Conservation (phyloP, 306 rosid genomes). For the Corylus avellana region DNA sequence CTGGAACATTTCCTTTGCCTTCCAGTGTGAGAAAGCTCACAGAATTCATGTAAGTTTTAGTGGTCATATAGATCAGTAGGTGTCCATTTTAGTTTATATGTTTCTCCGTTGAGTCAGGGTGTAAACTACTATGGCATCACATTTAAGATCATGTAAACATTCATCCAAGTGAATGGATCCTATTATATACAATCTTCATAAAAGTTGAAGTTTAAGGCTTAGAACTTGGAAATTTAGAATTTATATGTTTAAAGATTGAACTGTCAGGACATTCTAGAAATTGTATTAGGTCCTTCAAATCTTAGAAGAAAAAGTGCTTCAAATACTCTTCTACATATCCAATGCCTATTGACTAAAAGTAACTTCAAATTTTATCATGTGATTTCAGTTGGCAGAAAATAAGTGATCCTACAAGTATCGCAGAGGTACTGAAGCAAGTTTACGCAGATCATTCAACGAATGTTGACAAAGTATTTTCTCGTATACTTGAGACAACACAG, state of each 20-base stretch:
- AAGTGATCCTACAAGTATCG: constrained; percentile 80
- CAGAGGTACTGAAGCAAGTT: constrained; percentile 77
- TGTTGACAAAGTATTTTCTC: constrained; percentile 71
- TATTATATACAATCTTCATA: no score
- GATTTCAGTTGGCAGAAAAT: constrained; percentile 87
- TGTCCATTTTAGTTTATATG: not conserved
- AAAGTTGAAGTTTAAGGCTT: no score
- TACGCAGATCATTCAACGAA: constrained; percentile 84
- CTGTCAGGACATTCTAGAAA: not conserved
- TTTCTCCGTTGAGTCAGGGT: not conserved
- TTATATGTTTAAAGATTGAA: not conserved
- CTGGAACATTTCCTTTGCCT: constrained; percentile 88
- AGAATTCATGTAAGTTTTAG: constrained; percentile 62
- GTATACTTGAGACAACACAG: constrained; percentile 70
- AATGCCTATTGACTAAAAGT: not conserved
- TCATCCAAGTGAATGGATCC: not conserved
- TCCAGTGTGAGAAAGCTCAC: constrained; percentile 66
- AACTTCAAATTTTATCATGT: not conserved
- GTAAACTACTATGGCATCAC: not conserved
- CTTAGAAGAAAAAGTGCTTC: not conserved
- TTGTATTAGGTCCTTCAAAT: not conserved
- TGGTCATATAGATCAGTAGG: not conserved
- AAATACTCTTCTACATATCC: not conserved
- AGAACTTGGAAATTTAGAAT: not conserved
- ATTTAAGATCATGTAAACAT: not conserved